Base-by-base conservation (phyloP, 495 filamentous ascomycete species). In the Paragyromitra xinjiangensis region DNA sequence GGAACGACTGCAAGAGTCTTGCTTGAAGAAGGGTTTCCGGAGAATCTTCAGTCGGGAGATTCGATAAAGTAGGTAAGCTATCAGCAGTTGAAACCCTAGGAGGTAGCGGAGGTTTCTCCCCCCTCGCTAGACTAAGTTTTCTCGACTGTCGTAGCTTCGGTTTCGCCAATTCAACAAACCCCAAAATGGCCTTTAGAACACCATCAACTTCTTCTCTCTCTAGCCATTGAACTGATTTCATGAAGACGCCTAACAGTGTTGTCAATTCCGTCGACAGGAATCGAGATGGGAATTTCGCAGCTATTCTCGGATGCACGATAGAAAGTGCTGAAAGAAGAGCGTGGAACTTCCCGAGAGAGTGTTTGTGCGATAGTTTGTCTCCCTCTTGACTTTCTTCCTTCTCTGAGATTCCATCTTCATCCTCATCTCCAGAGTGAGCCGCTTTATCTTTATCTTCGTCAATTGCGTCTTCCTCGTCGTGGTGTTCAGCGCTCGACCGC, bases 271-370 rank as follows among this genome's bases (percentile, higher is more conserved):
- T 93, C n/a, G 92, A 93, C 40, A 99, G 87, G 83, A 99, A 99
- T 19, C 94, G 91, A 69, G 93, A 96, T 1, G 95, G 95, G 69
- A 91, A 92, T 84, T 94, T 95, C 2, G 95, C 95, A 82, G 92
- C 90, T 83, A 99, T 94, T 55, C 95, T 90, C 16, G 87, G 88
- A 83, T 97, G 95, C 7, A 98, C 88, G n/a, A 92, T 91, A 3
- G 90, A 89, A 1, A 99, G 90, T 86, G 98, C 91, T 24, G 89
- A 88, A 42, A 97, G 83, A 2, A 99, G 86, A 8, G 89, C 88
- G 74, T 91, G 90, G 87, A 97, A 97, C 71, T 93, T 87, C 45
- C 74, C 61, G 73, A 77, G 14, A 42, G 82, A 63, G 76, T 78
- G 63, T 73, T 62, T 69, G 82, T 69, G 75, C 39, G 29, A 69